A percentile compares a stretch with the other conserved stretches of the same genome.
Evolutionary conservation across 176 grass and related monocot species (phyloP).

Genomic region (Phoenix dactylifera): DNA sequence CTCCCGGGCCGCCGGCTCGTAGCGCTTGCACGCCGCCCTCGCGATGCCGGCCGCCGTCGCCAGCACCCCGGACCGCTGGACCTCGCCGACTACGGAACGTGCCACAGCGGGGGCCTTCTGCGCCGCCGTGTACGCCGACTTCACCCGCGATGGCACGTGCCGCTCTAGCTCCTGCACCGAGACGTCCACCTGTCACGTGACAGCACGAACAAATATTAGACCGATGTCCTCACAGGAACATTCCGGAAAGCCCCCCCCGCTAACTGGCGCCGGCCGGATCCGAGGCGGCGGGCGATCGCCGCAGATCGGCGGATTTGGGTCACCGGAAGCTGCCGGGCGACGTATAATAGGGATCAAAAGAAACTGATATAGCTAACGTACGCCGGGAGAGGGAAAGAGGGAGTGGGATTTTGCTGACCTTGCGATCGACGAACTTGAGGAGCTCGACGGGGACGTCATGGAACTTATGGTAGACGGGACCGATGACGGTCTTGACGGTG

Average conservation of each 20-base stretch:
- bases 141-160: conserved; percentile 44
- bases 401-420: conserved; percentile 30
- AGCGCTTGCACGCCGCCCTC: conserved; percentile 14
- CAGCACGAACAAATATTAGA: background rate
- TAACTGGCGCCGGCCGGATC: no score
- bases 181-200: conserved; percentile 48
- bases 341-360: no score
- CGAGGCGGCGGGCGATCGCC: no score
- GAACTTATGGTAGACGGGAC: conserved; percentile 41
- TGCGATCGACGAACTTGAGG: conserved; percentile 67
- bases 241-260: no score
- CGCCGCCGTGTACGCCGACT: conserved; percentile 27
- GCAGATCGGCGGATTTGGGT: no score
- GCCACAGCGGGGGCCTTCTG: conserved; percentile 28
- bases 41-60: conserved; percentile 16
- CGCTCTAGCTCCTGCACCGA: conserved; percentile 27
- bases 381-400: background rate
- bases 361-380: no score
- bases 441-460: conserved; percentile 45
- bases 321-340: no score
- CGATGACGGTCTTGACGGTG: conserved; percentile 36
- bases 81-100: conserved; percentile 32
- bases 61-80: conserved; percentile 31
- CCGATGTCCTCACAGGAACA: no score
- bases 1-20: conserved; percentile 38